These are phyloP conservation scores for Petasospora rhodanensis DNA, from an alignment of 1,139 yeast genomes.

Conservation along the genomic window DNA sequence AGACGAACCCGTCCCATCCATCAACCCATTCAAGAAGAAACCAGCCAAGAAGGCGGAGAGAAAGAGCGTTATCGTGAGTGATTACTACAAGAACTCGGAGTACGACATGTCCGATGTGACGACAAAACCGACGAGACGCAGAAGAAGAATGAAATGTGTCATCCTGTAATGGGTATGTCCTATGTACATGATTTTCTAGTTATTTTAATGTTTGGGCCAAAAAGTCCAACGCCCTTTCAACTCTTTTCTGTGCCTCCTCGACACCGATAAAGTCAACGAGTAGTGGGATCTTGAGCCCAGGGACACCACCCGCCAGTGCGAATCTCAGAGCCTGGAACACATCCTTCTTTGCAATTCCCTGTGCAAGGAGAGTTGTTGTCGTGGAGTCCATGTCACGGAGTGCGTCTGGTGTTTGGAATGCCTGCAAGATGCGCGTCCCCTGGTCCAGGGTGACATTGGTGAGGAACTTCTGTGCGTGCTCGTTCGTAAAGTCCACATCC, in stretches of 20 bases:
- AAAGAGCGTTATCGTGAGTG: slow-evolving; percentile 5
- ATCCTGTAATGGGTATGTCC: slow-evolving; percentile 3
- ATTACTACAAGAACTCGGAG: slow-evolving; percentile 12
- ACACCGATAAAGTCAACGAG: slow-evolving; percentile 54
- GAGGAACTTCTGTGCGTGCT: slow-evolving; percentile 22
- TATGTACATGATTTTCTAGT: not conserved
- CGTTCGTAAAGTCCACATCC: slow-evolving; percentile 33
- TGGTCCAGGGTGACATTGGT: slow-evolving; percentile 8
- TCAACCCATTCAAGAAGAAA: slow-evolving; percentile 10
- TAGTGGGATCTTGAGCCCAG: slow-evolving; percentile 68
- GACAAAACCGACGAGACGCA: slow-evolving; percentile 3
- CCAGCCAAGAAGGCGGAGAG: slow-evolving; percentile 4
- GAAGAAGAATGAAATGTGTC: slow-evolving; percentile 7
- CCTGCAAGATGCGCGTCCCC: slow-evolving; percentile 18
- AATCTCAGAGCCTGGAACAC: slow-evolving; percentile 61
- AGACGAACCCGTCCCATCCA: slow-evolving; percentile 2
- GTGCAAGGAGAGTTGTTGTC: slow-evolving; percentile 17
- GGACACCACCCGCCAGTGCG: slow-evolving; percentile 66
- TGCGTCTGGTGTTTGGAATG: slow-evolving; percentile 12
- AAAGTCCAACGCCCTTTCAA: too few species aligned
- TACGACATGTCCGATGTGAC: slow-evolving; percentile 10
- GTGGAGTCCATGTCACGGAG: slow-evolving; percentile 24
- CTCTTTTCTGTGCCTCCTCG: slow-evolving; percentile 37
- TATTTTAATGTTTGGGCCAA: too few species aligned
- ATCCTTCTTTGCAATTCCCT: slow-evolving; percentile 37